Conservation (phyloP, 192 early-diverging fungal species). For the Podila horticola region DNA sequence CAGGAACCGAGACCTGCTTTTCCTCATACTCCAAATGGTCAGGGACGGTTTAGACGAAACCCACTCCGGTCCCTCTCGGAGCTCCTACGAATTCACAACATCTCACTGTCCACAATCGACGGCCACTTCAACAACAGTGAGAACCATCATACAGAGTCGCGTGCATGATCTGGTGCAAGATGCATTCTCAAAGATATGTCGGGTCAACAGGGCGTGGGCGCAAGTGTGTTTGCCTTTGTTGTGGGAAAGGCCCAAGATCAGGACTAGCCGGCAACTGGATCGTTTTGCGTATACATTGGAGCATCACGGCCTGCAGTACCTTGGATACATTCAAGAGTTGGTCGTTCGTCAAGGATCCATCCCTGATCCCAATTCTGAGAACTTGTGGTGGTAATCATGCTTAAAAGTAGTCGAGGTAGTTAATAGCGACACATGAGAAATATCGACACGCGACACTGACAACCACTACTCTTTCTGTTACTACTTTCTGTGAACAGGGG, state of each 20-base stretch:
- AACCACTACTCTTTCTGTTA: too few relatives aligned
- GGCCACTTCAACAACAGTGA: constrained; percentile 1
- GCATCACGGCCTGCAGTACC: constrained; percentile 16
- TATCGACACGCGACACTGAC: too few relatives aligned
- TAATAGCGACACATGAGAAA: too few relatives aligned
- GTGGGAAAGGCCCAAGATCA: constrained; percentile 18
- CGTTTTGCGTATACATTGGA: constrained; percentile 16
- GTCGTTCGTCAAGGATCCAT: constrained; percentile 14
- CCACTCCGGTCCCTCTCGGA: not conserved
- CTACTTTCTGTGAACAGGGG: not conserved
- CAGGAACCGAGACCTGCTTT: not conserved
- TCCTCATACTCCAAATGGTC: not conserved
- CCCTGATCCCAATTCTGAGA: constrained; percentile 11
- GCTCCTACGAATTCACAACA: not conserved
- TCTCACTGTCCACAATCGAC: constrained; percentile 3
- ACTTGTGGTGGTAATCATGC: constrained; percentile 10
- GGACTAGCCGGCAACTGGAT: constrained; percentile 15
- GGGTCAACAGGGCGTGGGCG: constrained; percentile 13
- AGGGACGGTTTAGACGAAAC: not conserved
- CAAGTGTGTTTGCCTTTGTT: constrained; percentile 10
- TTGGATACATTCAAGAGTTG: constrained; percentile 16
- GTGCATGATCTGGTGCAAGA: constrained; percentile 21
- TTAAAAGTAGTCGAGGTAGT: too few relatives aligned
- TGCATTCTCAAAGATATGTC: constrained; percentile 12
- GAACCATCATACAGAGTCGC: constrained; percentile 10